Conservation (phyloP, 2,329 filamentous ascomycete genomes). For the Harringtonia lauricola region DNA sequence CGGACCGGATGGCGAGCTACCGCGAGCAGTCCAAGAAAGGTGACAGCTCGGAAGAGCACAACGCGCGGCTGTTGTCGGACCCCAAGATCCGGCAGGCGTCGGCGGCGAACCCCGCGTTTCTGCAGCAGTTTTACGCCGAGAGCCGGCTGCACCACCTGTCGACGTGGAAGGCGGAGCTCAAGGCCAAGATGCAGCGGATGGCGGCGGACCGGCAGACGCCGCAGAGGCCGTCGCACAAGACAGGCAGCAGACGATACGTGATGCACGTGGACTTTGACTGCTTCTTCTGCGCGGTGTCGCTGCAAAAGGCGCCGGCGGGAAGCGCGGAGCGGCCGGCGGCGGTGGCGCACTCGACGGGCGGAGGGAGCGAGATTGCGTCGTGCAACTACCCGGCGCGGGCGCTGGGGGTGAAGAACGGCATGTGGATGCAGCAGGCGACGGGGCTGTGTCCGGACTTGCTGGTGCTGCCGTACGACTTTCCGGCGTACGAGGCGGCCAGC, state of each 20-base stretch:
- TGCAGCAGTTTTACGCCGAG: slow-evolving; percentile 91
- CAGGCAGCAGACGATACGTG: slow-evolving; percentile 66
- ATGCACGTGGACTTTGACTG: slow-evolving; percentile 97
- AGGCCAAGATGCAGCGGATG: slow-evolving; percentile 73
- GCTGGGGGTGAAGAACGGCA: slow-evolving; percentile 89
- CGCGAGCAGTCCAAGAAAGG: slow-evolving; percentile 70
- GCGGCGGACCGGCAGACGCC: slow-evolving; percentile 53
- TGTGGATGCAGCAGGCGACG: slow-evolving; percentile 95
- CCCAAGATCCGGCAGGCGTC: slow-evolving; percentile 81
- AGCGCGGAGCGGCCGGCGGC: slow-evolving; percentile 70
- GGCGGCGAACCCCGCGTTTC: slow-evolving; percentile 83
- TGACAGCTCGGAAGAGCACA: slow-evolving; percentile 91
- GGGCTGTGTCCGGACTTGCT: slow-evolving; percentile 78
- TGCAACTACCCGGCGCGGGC: slow-evolving; percentile 88
- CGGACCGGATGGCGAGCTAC: slow-evolving; percentile 55
- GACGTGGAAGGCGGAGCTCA: slow-evolving; percentile 92
- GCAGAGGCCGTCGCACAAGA: slow-evolving; percentile 30
- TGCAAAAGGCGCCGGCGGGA: slow-evolving; percentile 64
- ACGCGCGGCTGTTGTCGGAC: slow-evolving; percentile 72
- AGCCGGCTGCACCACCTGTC: slow-evolving; percentile 91
- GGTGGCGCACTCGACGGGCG: slow-evolving; percentile 77
- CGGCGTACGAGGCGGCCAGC: slow-evolving; percentile 87
- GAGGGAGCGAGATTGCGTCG: slow-evolving; percentile 88
- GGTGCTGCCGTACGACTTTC: slow-evolving; percentile 90
- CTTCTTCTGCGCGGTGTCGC: slow-evolving; percentile 91